These are phyloP conservation scores for Citrus cavaleriei DNA, from an alignment of 345 rosid genomes.

Conservation along the genomic window DNA sequence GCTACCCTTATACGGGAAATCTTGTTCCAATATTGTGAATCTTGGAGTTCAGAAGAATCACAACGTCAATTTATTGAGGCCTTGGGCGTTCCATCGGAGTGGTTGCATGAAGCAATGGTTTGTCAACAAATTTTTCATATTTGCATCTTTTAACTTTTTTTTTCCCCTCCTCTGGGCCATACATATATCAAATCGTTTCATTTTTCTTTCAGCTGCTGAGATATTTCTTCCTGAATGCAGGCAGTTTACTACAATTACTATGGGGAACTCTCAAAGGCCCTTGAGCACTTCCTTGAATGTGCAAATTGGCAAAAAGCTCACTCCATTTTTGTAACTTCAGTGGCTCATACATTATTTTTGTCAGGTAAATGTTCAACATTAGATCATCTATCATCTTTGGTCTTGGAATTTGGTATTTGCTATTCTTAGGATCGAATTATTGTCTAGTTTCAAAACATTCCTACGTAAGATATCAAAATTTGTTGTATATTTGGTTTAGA, in stretches of 20 bases:
- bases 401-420: not conserved
- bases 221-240: slow-evolving; percentile 36
- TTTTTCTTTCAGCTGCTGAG: slow-evolving; percentile 14
- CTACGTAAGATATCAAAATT: not conserved
- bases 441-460: not conserved
- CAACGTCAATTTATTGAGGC: slow-evolving; percentile 71
- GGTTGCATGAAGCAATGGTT: slow-evolving; percentile 99
- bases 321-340: slow-evolving; percentile 69
- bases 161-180: slow-evolving; percentile 9
- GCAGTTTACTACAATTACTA: slow-evolving; percentile 72
- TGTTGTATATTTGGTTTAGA: not conserved
- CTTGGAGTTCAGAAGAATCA: slow-evolving; percentile 74
- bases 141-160: not conserved
- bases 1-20: slow-evolving; percentile 72
- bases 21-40: slow-evolving; percentile 85
- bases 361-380: slow-evolving; percentile 44
- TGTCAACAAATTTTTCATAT: slow-evolving; percentile 5
- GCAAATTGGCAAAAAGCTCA: slow-evolving; percentile 92
- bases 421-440: not conserved
- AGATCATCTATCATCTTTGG: not conserved
- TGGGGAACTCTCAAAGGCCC: slow-evolving; percentile 68
- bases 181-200: slow-evolving; percentile 4
- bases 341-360: slow-evolving; percentile 65
- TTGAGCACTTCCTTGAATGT: slow-evolving; percentile 82
- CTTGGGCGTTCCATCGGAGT: slow-evolving; percentile 68